These are phyloP conservation scores for Phaeolepiota aurea DNA, from an alignment of 768 basidiomycete genomes.

Conservation along the genomic window DNA sequence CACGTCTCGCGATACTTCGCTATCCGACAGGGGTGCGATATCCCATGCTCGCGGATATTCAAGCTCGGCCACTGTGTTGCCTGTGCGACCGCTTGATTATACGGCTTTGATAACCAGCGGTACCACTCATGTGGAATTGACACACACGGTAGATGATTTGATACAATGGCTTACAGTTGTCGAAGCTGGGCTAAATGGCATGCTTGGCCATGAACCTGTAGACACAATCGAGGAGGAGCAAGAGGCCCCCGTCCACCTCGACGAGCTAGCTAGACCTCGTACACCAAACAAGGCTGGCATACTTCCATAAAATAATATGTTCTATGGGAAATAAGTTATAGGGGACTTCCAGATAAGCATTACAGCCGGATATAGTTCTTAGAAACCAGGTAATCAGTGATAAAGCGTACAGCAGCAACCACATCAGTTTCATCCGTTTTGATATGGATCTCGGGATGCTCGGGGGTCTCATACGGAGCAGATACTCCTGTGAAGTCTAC, in stretches of 20 bases:
- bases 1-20: background rate
- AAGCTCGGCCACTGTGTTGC: constrained; percentile 1
- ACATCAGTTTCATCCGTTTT: constrained; percentile 78
- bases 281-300: no score
- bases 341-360: no score
- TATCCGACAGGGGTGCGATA: background rate
- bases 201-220: constrained; percentile 46
- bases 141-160: constrained; percentile 66
- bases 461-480: constrained; percentile 91
- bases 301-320: no score
- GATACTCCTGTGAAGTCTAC: constrained; percentile 97
- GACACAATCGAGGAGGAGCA: constrained; percentile 62
- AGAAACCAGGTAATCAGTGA: constrained; percentile 69
- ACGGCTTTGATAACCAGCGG: constrained; percentile 42
- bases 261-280: no score
- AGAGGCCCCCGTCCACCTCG: no score
- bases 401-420: constrained; percentile 65
- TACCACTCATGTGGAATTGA: constrained; percentile 61
- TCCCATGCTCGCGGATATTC: background rate
- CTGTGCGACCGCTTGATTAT: constrained; percentile 66
- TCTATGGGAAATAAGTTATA: no score
- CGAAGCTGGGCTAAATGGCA: constrained; percentile 58
- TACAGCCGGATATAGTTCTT: constrained; percentile 45
- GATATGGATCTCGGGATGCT: constrained; percentile 84
- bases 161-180: constrained; percentile 69